phyloP scores from a whole-genome alignment of 2,329 filamentous ascomycete genomes.

The Dothidotthia symphoricarpi region DNA sequence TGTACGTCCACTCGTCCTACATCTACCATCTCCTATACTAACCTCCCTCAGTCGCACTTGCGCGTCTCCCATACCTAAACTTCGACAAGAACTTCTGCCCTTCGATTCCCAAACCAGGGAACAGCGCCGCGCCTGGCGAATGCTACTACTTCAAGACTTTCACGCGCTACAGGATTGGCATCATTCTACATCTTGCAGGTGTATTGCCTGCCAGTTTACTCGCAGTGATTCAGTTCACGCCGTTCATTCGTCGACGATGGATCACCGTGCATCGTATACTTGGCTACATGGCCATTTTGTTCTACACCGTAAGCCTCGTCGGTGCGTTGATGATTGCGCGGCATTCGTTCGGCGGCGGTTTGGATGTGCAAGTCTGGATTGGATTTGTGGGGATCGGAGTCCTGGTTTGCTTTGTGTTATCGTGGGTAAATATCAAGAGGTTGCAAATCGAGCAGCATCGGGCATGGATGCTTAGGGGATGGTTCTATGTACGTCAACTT shows the following conservation, averaged over 20 bases:
- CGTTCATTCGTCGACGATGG: slow-evolving; percentile 47
- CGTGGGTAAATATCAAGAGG: slow-evolving; percentile 58
- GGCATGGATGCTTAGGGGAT: slow-evolving; percentile 31
- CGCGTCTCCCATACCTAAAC: slow-evolving; percentile 52
- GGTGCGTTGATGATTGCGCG: slow-evolving; percentile 56
- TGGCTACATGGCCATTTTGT: slow-evolving; percentile 55
- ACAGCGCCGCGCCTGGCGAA: slow-evolving; percentile 43
- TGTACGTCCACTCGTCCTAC: slow-evolving; percentile 5
- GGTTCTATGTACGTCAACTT: slow-evolving; percentile 24
- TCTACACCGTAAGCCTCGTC: slow-evolving; percentile 49
- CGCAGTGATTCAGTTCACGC: slow-evolving; percentile 45
- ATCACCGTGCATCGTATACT: slow-evolving; percentile 60
- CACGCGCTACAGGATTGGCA: slow-evolving; percentile 38
- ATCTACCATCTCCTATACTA: slow-evolving; percentile 6
- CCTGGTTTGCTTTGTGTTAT: slow-evolving; percentile 46
- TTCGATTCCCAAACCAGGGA: slow-evolving; percentile 3
- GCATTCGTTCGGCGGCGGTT: slow-evolving; percentile 54
- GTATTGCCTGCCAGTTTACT: slow-evolving; percentile 45
- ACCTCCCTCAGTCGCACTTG: slow-evolving; percentile 42
- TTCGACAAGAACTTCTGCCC: slow-evolving; percentile 39
- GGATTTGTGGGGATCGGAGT: slow-evolving; percentile 50
- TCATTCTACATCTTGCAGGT: slow-evolving; percentile 45
- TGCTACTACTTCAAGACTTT: slow-evolving; percentile 45
- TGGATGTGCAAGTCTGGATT: slow-evolving; percentile 51
- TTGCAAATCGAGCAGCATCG: slow-evolving; percentile 53